Evolutionary conservation across 257 asterid species (phyloP), one percentile per base, ranked within the genome.

Genomic region (Gardenia jasminoides): DNA sequence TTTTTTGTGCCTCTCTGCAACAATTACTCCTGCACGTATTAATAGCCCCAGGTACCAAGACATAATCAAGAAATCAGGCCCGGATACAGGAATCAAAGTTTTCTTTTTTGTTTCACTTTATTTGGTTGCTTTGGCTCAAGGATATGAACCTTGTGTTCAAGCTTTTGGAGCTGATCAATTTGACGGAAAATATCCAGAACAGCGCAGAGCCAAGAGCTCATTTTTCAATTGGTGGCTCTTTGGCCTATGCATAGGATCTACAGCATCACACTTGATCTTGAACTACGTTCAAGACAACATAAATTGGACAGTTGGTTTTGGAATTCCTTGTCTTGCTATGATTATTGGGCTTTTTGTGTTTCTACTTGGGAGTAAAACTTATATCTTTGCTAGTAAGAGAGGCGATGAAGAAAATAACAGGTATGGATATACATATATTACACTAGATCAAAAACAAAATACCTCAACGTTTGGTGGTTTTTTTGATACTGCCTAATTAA

Each of bases 151-250:
- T 15, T 87, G 91, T 70, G 71, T 87, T 17, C 87, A 81, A 78
- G 86, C 91, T 41, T 82, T 87, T 78, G 90, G 90, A 58, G 88
- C 90, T 47, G 90, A 86, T 80, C 90, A 86, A 56, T 87, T 87
- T 77, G 90, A 87, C 58, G 75, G 64, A 10, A 64, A 79, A 28
- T 79, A 85, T 71, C 85, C 82, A 10, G n/a, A 76, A 43, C 85
- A 83, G 79, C 19, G 74, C 43, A 78, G 79, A 82, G 80, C 87
- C 62, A 87, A 83, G 84, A 81, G 87, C 59, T 85, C 89, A 26
- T 87, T 85, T 76, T 87, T 87, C 84, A 83, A 85, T 71, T 87
- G 91, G 91, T 87, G 91, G 91, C 67, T 70, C 52, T 81, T 75
- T 65, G 81, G 86, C 6, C 19, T 81, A 78, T 70, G 78, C 30